phyloP scores from a whole-genome alignment of 345 rosid species.

The Sisymbrium irio region DNA sequence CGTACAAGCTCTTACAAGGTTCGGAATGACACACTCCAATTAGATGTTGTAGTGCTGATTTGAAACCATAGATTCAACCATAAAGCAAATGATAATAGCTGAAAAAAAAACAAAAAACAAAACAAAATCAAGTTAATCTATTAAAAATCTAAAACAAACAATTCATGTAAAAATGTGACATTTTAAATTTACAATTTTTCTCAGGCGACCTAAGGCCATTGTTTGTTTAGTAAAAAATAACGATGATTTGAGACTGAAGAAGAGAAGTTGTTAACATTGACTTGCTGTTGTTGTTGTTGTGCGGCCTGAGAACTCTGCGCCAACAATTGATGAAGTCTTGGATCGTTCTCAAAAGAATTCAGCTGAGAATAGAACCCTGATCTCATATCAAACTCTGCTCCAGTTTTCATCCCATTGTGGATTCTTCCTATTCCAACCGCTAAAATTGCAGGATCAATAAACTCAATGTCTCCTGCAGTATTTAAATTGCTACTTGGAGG shows the following conservation, averaged over 20 bases:
- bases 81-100: not conserved
- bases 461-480: slow-evolving; percentile 60
- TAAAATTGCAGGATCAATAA: slow-evolving; percentile 91
- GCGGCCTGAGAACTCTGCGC: slow-evolving; percentile 66
- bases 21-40: too few relatives aligned
- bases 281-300: slow-evolving; percentile 61
- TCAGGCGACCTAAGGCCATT: not conserved
- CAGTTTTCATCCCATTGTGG: slow-evolving; percentile 49
- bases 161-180: not conserved
- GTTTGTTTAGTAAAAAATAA: not conserved
- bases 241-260: slow-evolving; percentile 10
- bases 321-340: slow-evolving; percentile 47
- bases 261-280: slow-evolving; percentile 40
- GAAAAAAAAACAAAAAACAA: not conserved
- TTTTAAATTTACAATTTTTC: not conserved
- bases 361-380: slow-evolving; percentile 47
- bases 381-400: slow-evolving; percentile 57
- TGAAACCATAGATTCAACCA: not conserved
- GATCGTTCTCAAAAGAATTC: slow-evolving; percentile 54
- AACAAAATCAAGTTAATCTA: not conserved
- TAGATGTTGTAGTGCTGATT: not conserved
- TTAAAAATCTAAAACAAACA: not conserved
- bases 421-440: slow-evolving; percentile 85
- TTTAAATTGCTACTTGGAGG: slow-evolving; percentile 42
- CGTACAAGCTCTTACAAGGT: too few relatives aligned